Conservation (phyloP, 345 rosid genomes). For the Eucalyptus marginata region DNA sequence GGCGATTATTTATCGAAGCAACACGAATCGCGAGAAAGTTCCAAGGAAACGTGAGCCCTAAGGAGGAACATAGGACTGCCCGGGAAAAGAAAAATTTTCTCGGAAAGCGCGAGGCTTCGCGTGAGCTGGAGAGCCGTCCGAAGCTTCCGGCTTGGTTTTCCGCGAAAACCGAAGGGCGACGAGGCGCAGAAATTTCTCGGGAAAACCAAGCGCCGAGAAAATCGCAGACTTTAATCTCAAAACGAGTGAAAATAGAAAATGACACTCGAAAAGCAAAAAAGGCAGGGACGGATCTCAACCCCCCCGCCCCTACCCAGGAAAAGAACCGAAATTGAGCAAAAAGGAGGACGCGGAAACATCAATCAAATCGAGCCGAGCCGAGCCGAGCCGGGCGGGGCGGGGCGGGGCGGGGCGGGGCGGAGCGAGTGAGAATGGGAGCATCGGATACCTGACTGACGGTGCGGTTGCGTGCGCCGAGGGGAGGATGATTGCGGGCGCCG, state of each 20-base stretch:
- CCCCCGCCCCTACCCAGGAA: neutral
- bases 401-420: neutral
- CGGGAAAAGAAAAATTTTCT: neutral
- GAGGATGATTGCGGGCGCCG: neutral
- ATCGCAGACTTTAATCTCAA: neutral
- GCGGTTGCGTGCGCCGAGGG: neutral
- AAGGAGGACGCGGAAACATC: neutral
- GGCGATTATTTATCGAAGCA: neutral
- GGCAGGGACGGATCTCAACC: neutral
- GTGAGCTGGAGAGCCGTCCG: neutral
- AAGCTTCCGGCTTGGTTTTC: neutral
- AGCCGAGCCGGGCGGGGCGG: neutral
- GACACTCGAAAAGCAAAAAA: neutral
- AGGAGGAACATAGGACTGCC: neutral
- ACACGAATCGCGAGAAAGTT: neutral
- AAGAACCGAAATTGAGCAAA: neutral
- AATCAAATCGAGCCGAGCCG: neutral
- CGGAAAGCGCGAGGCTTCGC: neutral
- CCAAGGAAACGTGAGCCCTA: neutral
- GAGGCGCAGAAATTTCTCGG: neutral
- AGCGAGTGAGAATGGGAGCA: neutral
- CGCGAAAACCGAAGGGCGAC: neutral
- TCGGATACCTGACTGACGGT: slow-evolving; percentile 1
- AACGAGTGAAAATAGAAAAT: neutral
- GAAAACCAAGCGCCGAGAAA: neutral